Evolutionary conservation across 1,284 basidiomycete genomes (phyloP).

Genomic region (Tilletia walkeri): DNA sequence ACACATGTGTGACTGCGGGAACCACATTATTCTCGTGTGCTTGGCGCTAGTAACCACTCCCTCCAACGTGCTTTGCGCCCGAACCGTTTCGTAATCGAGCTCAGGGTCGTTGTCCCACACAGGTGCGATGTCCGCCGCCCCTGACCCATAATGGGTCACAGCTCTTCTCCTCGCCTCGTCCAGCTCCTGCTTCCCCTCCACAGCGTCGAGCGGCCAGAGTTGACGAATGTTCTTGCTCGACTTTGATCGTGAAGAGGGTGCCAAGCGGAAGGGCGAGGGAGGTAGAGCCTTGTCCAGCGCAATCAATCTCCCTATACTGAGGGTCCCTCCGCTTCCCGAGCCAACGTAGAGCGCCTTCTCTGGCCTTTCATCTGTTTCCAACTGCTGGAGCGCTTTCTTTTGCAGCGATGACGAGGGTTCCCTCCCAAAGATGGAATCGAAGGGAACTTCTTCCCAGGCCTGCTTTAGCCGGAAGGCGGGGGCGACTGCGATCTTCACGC

Average conservation of each 20-base stretch:
- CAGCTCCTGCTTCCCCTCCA: no score
- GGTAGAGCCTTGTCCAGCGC: slow-evolving; percentile 41
- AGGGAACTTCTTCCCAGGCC: slow-evolving; percentile 66
- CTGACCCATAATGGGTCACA: no score
- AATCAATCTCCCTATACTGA: slow-evolving; percentile 25
- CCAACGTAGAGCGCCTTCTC: not conserved
- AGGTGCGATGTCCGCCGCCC: not conserved
- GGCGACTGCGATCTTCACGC: slow-evolving; percentile 76
- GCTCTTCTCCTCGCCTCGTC: no score
- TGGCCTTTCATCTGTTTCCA: not conserved
- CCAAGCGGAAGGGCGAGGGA: slow-evolving; percentile 25
- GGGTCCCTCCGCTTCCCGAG: not conserved
- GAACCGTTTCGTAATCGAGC: slow-evolving; percentile 50
- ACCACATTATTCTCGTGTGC: slow-evolving; percentile 95
- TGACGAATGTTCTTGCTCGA: slow-evolving; percentile 32
- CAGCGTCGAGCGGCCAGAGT: slow-evolving; percentile 20
- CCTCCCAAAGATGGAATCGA: slow-evolving; percentile 63
- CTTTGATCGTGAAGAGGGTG: slow-evolving; percentile 25
- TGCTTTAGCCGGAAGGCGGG: slow-evolving; percentile 80
- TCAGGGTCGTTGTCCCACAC: slow-evolving; percentile 23
- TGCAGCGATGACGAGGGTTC: slow-evolving; percentile 33
- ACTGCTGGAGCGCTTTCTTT: not conserved
- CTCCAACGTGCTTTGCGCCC: slow-evolving; percentile 62
- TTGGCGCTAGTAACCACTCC: slow-evolving; percentile 61
- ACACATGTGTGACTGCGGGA: slow-evolving; percentile 73